Conservation (phyloP, 257 asterid genomes). For the Petrea volubilis region DNA sequence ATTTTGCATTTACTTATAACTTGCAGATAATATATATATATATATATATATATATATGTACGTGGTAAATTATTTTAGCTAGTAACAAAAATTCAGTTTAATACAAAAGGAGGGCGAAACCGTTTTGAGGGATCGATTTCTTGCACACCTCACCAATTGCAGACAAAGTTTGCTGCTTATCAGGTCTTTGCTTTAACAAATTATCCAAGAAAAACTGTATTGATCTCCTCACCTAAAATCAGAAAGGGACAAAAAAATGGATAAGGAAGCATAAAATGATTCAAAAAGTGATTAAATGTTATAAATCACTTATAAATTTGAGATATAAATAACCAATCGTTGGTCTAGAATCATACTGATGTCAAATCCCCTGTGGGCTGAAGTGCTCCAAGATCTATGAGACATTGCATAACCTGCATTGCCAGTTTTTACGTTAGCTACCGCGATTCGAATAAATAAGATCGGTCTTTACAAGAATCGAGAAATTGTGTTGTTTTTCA, state of each 20-base stretch:
- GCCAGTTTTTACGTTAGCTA: neutral
- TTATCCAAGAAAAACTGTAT: conserved; percentile 88
- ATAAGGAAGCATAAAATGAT: neutral
- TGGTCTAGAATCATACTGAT: conserved; percentile 48
- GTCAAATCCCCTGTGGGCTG: conserved; percentile 88
- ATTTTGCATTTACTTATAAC: neutral
- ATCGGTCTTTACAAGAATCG: neutral
- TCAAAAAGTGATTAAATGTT: neutral
- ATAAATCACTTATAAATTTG: neutral
- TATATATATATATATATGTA: too few relatives aligned
- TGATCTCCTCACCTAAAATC: conserved; percentile 76
- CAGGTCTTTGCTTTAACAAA: conserved; percentile 59
- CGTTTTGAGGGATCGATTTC: too few relatives aligned
- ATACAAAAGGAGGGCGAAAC: too few relatives aligned
- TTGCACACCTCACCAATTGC: conserved; percentile 95
- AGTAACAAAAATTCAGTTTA: too few relatives aligned
- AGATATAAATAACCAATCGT: neutral
- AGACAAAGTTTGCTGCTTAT: conserved; percentile 72
- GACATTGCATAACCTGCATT: conserved; percentile 74
- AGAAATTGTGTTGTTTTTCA: too few relatives aligned
- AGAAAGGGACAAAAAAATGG: neutral
- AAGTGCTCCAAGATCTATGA: conserved; percentile 85
- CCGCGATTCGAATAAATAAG: neutral
- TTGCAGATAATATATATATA: too few relatives aligned
- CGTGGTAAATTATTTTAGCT: too few relatives aligned